phyloP scores from a whole-genome alignment of 1,139 yeast genomes.

The Protomyces lactucae-debilis region DNA sequence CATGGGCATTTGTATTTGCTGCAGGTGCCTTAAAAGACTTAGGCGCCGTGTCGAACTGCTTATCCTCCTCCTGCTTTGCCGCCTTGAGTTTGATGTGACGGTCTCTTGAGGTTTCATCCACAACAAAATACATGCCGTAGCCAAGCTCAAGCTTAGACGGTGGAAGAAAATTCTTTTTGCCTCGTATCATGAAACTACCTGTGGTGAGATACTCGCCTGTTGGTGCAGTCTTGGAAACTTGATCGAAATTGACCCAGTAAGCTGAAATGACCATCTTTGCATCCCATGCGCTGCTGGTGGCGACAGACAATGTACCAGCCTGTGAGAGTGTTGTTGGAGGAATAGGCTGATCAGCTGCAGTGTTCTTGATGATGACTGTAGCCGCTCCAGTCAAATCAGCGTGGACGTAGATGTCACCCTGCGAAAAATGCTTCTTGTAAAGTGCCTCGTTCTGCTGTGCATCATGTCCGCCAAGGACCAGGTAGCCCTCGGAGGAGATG shows the following conservation, averaged over 20 bases:
- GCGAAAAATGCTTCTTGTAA: constrained; percentile 66
- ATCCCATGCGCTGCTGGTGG: constrained; percentile 89
- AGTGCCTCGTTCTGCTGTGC: constrained; percentile 77
- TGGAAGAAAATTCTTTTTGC: constrained; percentile 61
- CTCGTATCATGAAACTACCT: constrained; percentile 57
- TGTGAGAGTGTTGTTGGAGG: constrained; percentile 87
- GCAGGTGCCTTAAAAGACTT: constrained; percentile 7
- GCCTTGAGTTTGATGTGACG: constrained; percentile 42
- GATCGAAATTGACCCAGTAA: constrained; percentile 46
- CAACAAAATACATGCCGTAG: constrained; percentile 70
- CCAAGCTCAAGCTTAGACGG: constrained; percentile 89
- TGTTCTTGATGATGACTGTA: constrained; percentile 72
- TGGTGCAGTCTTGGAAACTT: constrained; percentile 64
- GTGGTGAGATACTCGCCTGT: constrained; percentile 58
- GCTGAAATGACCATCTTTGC: constrained; percentile 30
- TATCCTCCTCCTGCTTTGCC: constrained; percentile 47
- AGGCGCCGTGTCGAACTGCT: constrained; percentile 13
- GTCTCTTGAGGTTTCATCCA: constrained; percentile 51
- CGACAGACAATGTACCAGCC: constrained; percentile 78
- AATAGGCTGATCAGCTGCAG: constrained; percentile 47
- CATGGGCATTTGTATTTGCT: not conserved
- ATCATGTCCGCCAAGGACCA: constrained; percentile 84
- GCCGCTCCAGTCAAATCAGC: constrained; percentile 72
- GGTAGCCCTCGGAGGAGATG: constrained; percentile 77
- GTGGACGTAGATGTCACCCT: constrained; percentile 66